Percentiles rank a stretch among this genome's conserved stretches.
phyloP scores from a whole-genome alignment of 2,329 filamentous ascomycete species.

The Scleromitrula shiraiana region DNA sequence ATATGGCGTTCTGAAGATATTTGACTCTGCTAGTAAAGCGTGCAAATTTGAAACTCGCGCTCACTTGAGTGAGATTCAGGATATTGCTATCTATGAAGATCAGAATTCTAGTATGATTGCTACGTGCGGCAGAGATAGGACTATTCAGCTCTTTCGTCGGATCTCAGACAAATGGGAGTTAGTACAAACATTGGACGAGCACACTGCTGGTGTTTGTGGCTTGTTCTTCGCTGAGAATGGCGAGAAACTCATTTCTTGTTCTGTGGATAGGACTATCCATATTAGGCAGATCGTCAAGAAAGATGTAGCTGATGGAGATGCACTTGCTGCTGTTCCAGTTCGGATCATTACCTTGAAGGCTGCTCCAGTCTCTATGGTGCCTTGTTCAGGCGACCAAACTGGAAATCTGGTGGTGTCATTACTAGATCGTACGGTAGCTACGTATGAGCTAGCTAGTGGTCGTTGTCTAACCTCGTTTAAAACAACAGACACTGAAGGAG shows the following conservation, averaged over 20 bases:
- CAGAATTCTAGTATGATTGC: constrained; percentile 60
- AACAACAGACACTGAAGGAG: constrained; percentile 69
- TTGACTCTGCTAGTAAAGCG: constrained; percentile 52
- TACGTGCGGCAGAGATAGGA: constrained; percentile 80
- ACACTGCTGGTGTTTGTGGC: constrained; percentile 75
- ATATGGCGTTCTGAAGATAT: constrained; percentile 69
- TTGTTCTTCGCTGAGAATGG: constrained; percentile 68
- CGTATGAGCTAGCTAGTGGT: constrained; percentile 58
- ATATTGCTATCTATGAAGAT: constrained; percentile 64
- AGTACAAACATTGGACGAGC: constrained; percentile 86
- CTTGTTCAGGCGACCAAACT: constrained; percentile 48
- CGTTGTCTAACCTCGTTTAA: constrained; percentile 69
- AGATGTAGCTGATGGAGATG: constrained; percentile 49
- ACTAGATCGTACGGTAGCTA: constrained; percentile 51
- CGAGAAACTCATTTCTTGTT: constrained; percentile 67
- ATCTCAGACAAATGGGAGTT: constrained; percentile 57
- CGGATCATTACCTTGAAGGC: constrained; percentile 76
- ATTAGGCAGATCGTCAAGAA: constrained; percentile 70
- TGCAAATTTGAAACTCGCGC: constrained; percentile 70
- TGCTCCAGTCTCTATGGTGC: constrained; percentile 76
- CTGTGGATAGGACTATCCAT: constrained; percentile 79
- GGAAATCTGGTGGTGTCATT: constrained; percentile 51
- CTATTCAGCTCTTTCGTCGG: constrained; percentile 76
- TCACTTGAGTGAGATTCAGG: constrained; percentile 77
- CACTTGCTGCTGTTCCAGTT: constrained; percentile 68